These are phyloP conservation scores for Phytophthora kernoviae DNA, from an alignment of 352 stramenopile species.

Conservation along the genomic window DNA sequence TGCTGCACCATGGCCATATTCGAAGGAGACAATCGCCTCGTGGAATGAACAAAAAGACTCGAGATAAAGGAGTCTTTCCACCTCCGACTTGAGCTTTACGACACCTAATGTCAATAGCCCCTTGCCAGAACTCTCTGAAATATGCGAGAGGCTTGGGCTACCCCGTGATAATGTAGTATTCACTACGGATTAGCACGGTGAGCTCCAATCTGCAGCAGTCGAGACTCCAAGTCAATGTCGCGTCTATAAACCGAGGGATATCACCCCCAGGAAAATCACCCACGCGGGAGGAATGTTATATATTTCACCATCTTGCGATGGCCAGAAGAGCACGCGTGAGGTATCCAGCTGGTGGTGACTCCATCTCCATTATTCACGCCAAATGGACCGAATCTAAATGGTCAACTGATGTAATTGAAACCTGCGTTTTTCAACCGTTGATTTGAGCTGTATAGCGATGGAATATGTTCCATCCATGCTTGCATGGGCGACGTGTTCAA, in stretches of 20 bases:
- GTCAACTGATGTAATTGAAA: too few relatives aligned
- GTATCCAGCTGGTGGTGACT: background rate
- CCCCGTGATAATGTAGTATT: slow-evolving; percentile 83
- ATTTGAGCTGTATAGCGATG: too few relatives aligned
- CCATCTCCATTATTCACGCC: too few relatives aligned
- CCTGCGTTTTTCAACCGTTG: too few relatives aligned
- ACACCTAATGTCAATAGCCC: slow-evolving; percentile 25
- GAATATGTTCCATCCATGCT: too few relatives aligned
- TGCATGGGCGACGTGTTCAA: too few relatives aligned
- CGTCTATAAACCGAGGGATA: too few relatives aligned
- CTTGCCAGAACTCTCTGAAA: slow-evolving; percentile 8
- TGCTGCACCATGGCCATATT: slow-evolving; percentile 32
- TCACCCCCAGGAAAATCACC: too few relatives aligned
- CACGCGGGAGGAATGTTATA: too few relatives aligned
- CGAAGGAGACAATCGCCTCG: slow-evolving; percentile 57
- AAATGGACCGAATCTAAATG: too few relatives aligned
- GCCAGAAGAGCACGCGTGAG: background rate
- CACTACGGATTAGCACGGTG: slow-evolving; percentile 78
- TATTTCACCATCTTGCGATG: background rate
- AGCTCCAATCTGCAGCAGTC: slow-evolving; percentile 82
- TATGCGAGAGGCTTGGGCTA: slow-evolving; percentile 39
- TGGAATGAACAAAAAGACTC: slow-evolving; percentile 62
- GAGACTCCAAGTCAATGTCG: slow-evolving; percentile 81
- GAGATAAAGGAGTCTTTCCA: too few relatives aligned
- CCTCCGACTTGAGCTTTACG: slow-evolving; percentile 13